Conservation (phyloP, 1,139 yeast genomes). For the Citeromyces hawaiiensis region DNA sequence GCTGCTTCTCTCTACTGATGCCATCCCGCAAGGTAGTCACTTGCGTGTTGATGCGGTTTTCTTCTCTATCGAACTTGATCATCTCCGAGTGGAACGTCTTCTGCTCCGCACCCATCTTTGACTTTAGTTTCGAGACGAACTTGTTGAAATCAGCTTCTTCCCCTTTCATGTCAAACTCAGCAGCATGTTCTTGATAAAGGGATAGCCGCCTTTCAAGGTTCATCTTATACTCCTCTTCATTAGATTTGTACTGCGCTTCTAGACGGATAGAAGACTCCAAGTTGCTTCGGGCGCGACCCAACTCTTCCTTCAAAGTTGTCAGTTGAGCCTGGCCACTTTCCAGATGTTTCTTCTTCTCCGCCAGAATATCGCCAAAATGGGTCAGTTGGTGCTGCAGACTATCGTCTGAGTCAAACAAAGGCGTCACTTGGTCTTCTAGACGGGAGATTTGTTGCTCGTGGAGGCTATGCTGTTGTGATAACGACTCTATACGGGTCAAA, state of each 20-base stretch:
- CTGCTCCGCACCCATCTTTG: conserved; percentile 4
- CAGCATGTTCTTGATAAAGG: background rate
- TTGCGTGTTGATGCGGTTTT: conserved; percentile 9
- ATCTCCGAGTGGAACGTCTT: conserved; percentile 6
- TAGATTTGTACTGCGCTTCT: conserved; percentile 47
- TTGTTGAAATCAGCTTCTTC: conserved; percentile 3
- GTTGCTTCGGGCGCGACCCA: conserved; percentile 18
- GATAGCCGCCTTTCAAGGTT: conserved; percentile 1
- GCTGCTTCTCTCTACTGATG: conserved; percentile 28
- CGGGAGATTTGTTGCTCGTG: conserved; percentile 36
- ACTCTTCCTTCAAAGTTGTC: conserved; percentile 7
- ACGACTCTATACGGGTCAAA: conserved; percentile 47
- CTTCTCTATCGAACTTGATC: conserved; percentile 9
- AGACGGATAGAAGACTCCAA: conserved; percentile 29
- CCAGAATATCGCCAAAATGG: conserved; percentile 38
- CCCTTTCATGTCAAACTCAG: background rate
- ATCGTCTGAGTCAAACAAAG: conserved; percentile 34
- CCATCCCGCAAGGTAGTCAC: conserved; percentile 20
- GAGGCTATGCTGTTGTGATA: conserved; percentile 31
- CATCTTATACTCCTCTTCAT: conserved; percentile 19
- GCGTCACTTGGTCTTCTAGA: conserved; percentile 27
- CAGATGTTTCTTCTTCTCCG: conserved; percentile 21
- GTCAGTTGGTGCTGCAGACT: conserved; percentile 33
- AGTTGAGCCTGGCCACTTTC: conserved; percentile 11
- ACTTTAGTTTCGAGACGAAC: conserved; percentile 7